These are phyloP conservation scores for Flammula alnicola DNA, from an alignment of 1,284 basidiomycete genomes.

Conservation along the genomic window DNA sequence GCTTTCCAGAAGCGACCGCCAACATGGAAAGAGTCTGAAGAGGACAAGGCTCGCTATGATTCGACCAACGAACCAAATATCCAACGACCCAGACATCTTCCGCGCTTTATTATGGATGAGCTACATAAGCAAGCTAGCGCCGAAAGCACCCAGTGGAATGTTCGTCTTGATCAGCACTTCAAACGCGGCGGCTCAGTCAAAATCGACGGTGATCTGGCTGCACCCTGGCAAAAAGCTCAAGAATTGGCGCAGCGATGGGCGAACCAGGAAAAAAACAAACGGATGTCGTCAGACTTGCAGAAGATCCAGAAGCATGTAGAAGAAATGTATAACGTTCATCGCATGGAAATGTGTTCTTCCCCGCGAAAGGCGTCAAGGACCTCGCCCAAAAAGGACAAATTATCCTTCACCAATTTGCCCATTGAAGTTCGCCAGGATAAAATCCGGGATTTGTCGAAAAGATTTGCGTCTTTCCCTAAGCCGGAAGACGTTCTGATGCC, in stretches of 20 bases:
- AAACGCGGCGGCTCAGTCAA: slow-evolving; percentile 6
- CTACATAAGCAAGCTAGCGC: slow-evolving; percentile 34
- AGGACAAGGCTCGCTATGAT: slow-evolving; percentile 24
- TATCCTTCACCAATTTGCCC: slow-evolving; percentile 42
- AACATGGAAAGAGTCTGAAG: slow-evolving; percentile 42
- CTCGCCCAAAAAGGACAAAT: slow-evolving; percentile 24
- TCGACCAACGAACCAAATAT: slow-evolving; percentile 25
- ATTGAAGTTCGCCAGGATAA: slow-evolving; percentile 54
- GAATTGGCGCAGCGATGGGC: slow-evolving; percentile 19
- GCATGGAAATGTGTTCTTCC: slow-evolving; percentile 21
- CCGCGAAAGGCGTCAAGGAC: slow-evolving; percentile 18
- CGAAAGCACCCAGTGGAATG: slow-evolving; percentile 26
- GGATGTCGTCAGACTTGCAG: slow-evolving; percentile 28
- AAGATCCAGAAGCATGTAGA: slow-evolving; percentile 36
- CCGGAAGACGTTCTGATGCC: slow-evolving; percentile 28
- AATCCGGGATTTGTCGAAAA: slow-evolving; percentile 44
- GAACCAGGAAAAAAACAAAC: slow-evolving; percentile 17
- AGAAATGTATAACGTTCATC: slow-evolving; percentile 30
- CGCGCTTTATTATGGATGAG: slow-evolving; percentile 56
- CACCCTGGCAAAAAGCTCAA: slow-evolving; percentile 41
- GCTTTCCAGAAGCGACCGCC: slow-evolving; percentile 36
- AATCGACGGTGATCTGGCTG: slow-evolving; percentile 24
- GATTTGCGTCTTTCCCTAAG: slow-evolving; percentile 39
- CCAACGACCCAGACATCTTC: slow-evolving; percentile 15
- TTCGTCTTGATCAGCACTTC: slow-evolving; percentile 37